Evolutionary conservation across 2,329 filamentous ascomycete species (phyloP).

Genomic region (Phyllosticta citribraziliensis): DNA sequence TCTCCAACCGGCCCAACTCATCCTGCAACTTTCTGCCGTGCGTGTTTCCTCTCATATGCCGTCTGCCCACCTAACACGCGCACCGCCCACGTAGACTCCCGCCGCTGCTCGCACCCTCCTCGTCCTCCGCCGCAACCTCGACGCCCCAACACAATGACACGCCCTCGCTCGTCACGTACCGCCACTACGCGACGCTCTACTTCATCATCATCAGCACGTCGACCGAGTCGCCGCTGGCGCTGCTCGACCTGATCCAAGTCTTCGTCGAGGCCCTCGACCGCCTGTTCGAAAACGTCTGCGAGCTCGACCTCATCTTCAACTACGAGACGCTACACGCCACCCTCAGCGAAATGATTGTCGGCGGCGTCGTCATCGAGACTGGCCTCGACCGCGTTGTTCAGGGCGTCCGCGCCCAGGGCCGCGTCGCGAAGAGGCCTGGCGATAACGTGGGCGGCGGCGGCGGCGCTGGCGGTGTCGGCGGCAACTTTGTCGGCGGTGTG

Average conservation of each 20-base stretch:
- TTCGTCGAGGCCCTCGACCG: constrained; percentile 93
- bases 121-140: constrained; percentile 25
- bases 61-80: background rate
- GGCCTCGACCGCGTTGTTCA: constrained; percentile 79
- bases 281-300: constrained; percentile 96
- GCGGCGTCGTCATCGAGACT: constrained; percentile 89
- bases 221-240: constrained; percentile 86
- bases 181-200: constrained; percentile 94
- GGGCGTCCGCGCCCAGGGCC: constrained; percentile 66
- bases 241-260: constrained; percentile 95
- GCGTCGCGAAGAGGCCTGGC: constrained; percentile 64
- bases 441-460: background rate
- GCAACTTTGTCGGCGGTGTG: background rate
- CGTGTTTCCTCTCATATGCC: constrained; percentile 13
- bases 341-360: constrained; percentile 87
- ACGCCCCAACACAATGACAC: constrained; percentile 69
- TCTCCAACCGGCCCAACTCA: constrained; percentile 80
- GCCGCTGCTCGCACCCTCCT: constrained; percentile 46
- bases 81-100: constrained; percentile 50
- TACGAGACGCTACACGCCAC: constrained; percentile 93
- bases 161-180: constrained; percentile 92
- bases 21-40: constrained; percentile 93
- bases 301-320: constrained; percentile 97
- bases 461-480: background rate
- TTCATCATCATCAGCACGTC: constrained; percentile 97